These are phyloP conservation scores for Rugosomyces carneus DNA, from an alignment of 1,284 basidiomycete genomes.

Conservation along the genomic window DNA sequence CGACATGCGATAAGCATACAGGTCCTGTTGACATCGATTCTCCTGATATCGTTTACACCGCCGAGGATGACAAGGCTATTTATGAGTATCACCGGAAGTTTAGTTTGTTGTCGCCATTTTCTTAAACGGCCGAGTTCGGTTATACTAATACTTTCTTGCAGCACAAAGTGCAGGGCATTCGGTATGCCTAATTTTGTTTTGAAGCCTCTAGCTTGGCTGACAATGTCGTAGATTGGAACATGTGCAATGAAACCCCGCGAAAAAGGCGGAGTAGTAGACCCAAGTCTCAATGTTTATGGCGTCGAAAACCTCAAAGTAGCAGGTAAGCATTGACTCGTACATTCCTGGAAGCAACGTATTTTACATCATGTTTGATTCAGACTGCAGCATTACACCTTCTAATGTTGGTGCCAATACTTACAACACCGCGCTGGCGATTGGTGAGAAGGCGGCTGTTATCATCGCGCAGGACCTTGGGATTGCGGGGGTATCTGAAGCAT, in stretches of 20 bases:
- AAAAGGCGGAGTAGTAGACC: constrained; percentile 55
- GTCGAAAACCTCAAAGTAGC: constrained; percentile 54
- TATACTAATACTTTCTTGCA: constrained; percentile 16
- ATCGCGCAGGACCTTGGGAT: constrained; percentile 40
- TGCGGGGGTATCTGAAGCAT: constrained; percentile 15
- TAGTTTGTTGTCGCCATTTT: constrained; percentile 9
- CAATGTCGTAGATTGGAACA: constrained; percentile 28
- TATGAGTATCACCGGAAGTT: constrained; percentile 33
- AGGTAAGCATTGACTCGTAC: constrained; percentile 17
- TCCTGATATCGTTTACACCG: constrained; percentile 45
- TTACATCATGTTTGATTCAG: constrained; percentile 17
- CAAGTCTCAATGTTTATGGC: constrained; percentile 58
- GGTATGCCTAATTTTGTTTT: constrained; percentile 26
- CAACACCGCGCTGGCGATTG: constrained; percentile 41
- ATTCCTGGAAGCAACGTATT: no score
- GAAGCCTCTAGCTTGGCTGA: not conserved
- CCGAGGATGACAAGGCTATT: constrained; percentile 49
- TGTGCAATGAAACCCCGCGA: constrained; percentile 61
- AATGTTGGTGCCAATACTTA: constrained; percentile 49
- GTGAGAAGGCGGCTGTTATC: constrained; percentile 43
- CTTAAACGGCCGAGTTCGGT: not conserved
- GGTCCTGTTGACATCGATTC: constrained; percentile 35
- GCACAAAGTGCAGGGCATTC: constrained; percentile 50
- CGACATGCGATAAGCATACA: constrained; percentile 26
- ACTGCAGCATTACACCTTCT: constrained; percentile 38